Evolutionary conservation across 352 stramenopile genomes (phyloP).

Genomic region (Phytopythium boreale): DNA sequence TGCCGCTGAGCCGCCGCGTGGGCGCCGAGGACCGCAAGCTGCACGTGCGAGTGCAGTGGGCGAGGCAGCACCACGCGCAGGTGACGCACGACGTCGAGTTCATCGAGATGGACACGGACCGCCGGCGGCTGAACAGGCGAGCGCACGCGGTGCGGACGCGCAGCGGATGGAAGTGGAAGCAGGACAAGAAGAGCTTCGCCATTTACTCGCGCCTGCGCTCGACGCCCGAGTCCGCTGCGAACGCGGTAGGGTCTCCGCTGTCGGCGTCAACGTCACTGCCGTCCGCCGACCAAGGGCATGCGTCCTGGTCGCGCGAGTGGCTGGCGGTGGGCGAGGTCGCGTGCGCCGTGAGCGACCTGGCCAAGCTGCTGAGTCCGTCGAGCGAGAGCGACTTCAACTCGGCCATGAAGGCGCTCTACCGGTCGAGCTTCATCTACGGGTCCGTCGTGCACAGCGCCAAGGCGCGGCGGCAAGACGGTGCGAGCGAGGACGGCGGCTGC

Average conservation of each 20-base stretch:
- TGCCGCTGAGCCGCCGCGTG: slow-evolving; percentile 18
- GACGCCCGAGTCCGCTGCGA: neutral
- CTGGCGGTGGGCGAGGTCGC: slow-evolving; percentile 20
- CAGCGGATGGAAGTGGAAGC: slow-evolving; percentile 30
- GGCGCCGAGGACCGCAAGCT: slow-evolving; percentile 23
- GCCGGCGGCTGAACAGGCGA: neutral
- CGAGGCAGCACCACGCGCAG: slow-evolving; percentile 9
- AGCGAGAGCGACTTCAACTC: slow-evolving; percentile 34
- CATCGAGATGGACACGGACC: neutral
- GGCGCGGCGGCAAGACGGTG: neutral
- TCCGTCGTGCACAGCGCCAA: slow-evolving; percentile 26
- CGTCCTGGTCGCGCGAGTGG: slow-evolving; percentile 17
- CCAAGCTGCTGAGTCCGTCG: slow-evolving; percentile 14
- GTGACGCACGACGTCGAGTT: slow-evolving; percentile 10
- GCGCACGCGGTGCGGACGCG: slow-evolving; percentile 12
- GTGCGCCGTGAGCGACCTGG: slow-evolving; percentile 22
- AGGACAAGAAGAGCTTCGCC: slow-evolving; percentile 22
- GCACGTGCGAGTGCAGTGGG: slow-evolving; percentile 17
- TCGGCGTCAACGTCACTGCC: neutral
- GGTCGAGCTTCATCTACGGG: slow-evolving; percentile 44
- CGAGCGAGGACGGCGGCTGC: slow-evolving; percentile 9
- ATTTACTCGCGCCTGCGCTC: slow-evolving; percentile 13
- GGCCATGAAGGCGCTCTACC: slow-evolving; percentile 34
- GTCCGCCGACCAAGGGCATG: neutral
- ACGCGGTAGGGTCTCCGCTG: neutral